Evolutionary conservation across 2,329 filamentous ascomycete species (phyloP).

Genomic region (Pezicula carpinea): DNA sequence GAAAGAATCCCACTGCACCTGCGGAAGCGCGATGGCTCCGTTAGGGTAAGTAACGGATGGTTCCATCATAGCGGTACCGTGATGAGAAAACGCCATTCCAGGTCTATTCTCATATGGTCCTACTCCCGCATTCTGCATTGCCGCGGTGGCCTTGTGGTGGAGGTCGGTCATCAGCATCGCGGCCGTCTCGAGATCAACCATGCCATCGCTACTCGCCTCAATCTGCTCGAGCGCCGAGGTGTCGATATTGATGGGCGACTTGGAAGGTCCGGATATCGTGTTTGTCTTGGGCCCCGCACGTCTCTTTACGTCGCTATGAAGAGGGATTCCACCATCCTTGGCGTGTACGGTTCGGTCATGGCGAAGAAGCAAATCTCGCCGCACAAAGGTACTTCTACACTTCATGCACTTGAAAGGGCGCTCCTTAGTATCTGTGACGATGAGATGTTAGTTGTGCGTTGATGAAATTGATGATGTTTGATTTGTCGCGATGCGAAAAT

Average conservation of each 20-base stretch:
- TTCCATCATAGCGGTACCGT: slow-evolving; percentile 69
- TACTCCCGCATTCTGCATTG: slow-evolving; percentile 53
- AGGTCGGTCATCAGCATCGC: slow-evolving; percentile 98
- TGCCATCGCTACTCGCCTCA: slow-evolving; percentile 81
- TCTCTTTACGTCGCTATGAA: slow-evolving; percentile 92
- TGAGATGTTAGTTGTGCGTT: slow-evolving; percentile 7
- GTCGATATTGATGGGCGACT: slow-evolving; percentile 76
- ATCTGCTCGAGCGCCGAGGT: slow-evolving; percentile 87
- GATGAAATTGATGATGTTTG: slow-evolving; percentile 2
- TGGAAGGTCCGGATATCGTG: slow-evolving; percentile 61
- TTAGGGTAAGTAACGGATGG: slow-evolving; percentile 71
- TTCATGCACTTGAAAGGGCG: slow-evolving; percentile 98
- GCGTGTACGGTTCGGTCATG: slow-evolving; percentile 98
- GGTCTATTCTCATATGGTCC: slow-evolving; percentile 50
- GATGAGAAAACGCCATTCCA: slow-evolving; percentile 69
- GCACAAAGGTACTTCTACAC: slow-evolving; percentile 96
- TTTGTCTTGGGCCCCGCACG: slow-evolving; percentile 67
- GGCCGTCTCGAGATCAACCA: slow-evolving; percentile 94
- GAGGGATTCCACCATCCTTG: slow-evolving; percentile 90
- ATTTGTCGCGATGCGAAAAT: slow-evolving; percentile 1
- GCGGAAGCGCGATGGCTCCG: slow-evolving; percentile 75
- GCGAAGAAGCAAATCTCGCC: slow-evolving; percentile 89
- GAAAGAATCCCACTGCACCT: slow-evolving; percentile 90
- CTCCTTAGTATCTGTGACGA: slow-evolving; percentile 83
- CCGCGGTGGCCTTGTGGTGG: slow-evolving; percentile 87